A percentile compares a stretch with the other conserved stretches of the same genome.
phyloP scores from a whole-genome alignment of 2,329 filamentous ascomycete species.

The Beauveria brongniartii region DNA sequence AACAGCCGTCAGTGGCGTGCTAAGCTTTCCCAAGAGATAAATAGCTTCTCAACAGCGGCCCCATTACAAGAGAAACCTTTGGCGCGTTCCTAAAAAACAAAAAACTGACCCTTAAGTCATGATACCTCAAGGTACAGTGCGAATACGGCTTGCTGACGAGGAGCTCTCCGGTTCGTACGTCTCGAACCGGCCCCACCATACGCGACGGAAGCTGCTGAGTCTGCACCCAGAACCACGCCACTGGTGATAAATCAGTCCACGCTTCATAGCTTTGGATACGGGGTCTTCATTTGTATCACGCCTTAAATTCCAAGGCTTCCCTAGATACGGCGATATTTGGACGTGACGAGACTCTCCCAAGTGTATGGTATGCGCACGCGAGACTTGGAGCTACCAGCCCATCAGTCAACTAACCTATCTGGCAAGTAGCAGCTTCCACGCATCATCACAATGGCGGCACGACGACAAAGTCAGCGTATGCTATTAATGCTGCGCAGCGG shows the following conservation, averaged over 20 bases:
- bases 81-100: no score
- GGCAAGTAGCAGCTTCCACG: neutral
- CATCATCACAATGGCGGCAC: constrained; percentile 22
- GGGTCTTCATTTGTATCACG: neutral
- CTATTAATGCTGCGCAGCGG: constrained; percentile 22
- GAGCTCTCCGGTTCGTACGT: neutral
- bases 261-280: neutral
- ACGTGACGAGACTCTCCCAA: neutral
- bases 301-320: neutral
- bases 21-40: neutral
- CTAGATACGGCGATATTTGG: neutral
- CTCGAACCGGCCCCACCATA: neutral
- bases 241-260: constrained; percentile 9
- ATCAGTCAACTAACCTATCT: neutral
- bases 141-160: neutral
- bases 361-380: neutral
- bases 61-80: neutral
- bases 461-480: constrained; percentile 23
- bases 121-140: neutral
- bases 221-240: constrained; percentile 6
- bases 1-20: neutral
- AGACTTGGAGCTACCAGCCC: neutral
- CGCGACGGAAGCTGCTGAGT: constrained; percentile 6
- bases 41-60: neutral
- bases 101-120: neutral